Conservation (phyloP, 2,329 filamentous ascomycete species). For the Penicillium sp. region DNA sequence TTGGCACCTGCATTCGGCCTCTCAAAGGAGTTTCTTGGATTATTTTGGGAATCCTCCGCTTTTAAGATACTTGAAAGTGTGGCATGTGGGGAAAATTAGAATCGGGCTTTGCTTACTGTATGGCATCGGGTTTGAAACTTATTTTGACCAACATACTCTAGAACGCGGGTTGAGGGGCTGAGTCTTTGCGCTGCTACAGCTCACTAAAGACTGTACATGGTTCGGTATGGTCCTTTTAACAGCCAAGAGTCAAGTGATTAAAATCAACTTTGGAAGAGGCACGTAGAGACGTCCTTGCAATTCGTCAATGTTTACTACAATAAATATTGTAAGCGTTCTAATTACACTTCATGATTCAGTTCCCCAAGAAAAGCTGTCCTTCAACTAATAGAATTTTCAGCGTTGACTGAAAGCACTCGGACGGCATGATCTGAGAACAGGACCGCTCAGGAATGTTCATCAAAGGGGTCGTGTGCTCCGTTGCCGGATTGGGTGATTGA, state of each 20-base stretch:
- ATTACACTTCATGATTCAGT: neutral
- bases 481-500: slow-evolving; percentile 4
- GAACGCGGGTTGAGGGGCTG: too few species aligned
- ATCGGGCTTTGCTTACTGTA: neutral
- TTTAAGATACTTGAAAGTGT: neutral
- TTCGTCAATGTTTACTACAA: too few species aligned
- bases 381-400: neutral
- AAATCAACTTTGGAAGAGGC: too few species aligned
- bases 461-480: slow-evolving; percentile 8
- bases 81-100: neutral
- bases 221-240: too few species aligned
- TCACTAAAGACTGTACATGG: too few species aligned
- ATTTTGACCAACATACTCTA: too few species aligned
- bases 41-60: neutral
- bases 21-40: neutral
- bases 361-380: neutral
- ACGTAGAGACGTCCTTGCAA: too few species aligned
- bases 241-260: too few species aligned
- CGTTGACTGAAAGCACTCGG: too few species aligned
- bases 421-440: neutral
- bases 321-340: too few species aligned
- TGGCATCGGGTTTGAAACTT: neutral
- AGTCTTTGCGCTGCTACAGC: too few species aligned
- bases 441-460: neutral
- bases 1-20: neutral